phyloP scores from a whole-genome alignment of 768 basidiomycete species.

The Gloeophyllum trabeum region DNA sequence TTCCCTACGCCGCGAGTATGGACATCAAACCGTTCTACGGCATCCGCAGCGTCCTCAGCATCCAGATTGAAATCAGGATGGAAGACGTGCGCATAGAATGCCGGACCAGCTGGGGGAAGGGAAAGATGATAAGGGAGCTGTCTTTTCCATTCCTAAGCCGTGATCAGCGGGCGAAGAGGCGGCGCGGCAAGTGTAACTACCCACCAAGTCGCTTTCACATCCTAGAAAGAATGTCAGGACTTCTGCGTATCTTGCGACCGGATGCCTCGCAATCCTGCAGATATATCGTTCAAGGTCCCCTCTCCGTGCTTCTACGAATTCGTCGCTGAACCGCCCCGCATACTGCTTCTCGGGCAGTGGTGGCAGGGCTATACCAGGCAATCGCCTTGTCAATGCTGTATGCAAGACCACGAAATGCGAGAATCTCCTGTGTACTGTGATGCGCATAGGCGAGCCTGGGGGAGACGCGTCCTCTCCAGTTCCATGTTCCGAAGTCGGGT shows the following conservation, averaged over 20 bases:
- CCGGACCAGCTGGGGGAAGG: conserved; percentile 56
- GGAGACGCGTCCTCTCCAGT: conserved; percentile 11
- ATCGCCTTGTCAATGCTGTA: conserved; percentile 50
- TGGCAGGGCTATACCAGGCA: conserved; percentile 71
- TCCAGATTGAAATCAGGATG: conserved; percentile 84
- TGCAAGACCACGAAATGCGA: conserved; percentile 78
- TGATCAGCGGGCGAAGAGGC: conserved; percentile 2
- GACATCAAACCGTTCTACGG: conserved; percentile 47
- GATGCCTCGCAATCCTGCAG: conserved; percentile 57
- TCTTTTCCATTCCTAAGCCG: conserved; percentile 57
- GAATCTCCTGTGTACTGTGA: conserved; percentile 75
- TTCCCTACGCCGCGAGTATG: conserved; percentile 58
- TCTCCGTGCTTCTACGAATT: conserved; percentile 74
- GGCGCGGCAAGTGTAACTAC: conserved; percentile 14
- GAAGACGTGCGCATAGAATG: conserved; percentile 70
- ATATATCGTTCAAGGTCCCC: conserved; percentile 79
- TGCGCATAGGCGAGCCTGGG: conserved; percentile 31
- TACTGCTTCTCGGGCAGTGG: conserved; percentile 84
- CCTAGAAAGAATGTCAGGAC: conserved; percentile 71
- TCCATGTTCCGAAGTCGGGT: conserved; percentile 16
- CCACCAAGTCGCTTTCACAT: conserved; percentile 64
- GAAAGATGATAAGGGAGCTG: conserved; percentile 48
- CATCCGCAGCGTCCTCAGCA: conserved; percentile 51
- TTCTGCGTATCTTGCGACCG: conserved; percentile 68
- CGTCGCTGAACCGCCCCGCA: conserved; percentile 65